Conservation (phyloP, 1,139 yeast species). For the Geotrichum macrosporum region DNA sequence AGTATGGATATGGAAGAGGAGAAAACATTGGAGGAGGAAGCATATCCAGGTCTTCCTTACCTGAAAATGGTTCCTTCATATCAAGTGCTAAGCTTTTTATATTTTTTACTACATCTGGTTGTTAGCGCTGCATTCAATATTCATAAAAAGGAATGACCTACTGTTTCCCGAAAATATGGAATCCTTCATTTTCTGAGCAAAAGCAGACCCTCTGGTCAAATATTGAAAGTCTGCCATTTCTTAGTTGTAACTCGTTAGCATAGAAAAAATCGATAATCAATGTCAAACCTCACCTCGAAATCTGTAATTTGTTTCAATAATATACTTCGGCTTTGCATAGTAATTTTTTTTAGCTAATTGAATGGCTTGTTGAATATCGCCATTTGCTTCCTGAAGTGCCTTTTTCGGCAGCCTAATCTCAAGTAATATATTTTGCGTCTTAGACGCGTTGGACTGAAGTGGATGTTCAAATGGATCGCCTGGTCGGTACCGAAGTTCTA, state of each 20-base stretch:
- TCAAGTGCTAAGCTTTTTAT: conserved; percentile 39
- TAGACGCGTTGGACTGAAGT: conserved; percentile 45
- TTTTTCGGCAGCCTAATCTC: conserved; percentile 67
- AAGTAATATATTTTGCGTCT: conserved; percentile 61
- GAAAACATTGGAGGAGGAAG: conserved; percentile 89
- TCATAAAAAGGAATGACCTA: conserved; percentile 26
- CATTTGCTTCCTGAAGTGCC: conserved; percentile 46
- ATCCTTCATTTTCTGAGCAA: conserved; percentile 43
- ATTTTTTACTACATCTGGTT: no score
- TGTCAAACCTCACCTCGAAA: conserved; percentile 52
- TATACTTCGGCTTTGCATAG: conserved; percentile 28
- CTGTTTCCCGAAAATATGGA: conserved; percentile 43
- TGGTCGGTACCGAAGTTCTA: conserved; percentile 62
- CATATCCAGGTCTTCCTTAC: conserved; percentile 51
- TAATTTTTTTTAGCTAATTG: conserved; percentile 27
- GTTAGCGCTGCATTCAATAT: no score
- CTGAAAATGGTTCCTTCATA: conserved; percentile 31
- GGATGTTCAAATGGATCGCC: conserved; percentile 82
- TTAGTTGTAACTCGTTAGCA: conserved; percentile 3
- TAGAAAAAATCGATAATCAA: not conserved
- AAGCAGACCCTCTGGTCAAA: conserved; percentile 53
- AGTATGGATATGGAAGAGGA: conserved; percentile 67
- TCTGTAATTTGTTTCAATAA: conserved; percentile 65
- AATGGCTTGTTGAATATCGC: conserved; percentile 53
- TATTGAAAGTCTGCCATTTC: conserved; percentile 87